phyloP scores from a whole-genome alignment of 225 moss, liverwort and hornwort genomes.

The Marchantia paleacea region DNA sequence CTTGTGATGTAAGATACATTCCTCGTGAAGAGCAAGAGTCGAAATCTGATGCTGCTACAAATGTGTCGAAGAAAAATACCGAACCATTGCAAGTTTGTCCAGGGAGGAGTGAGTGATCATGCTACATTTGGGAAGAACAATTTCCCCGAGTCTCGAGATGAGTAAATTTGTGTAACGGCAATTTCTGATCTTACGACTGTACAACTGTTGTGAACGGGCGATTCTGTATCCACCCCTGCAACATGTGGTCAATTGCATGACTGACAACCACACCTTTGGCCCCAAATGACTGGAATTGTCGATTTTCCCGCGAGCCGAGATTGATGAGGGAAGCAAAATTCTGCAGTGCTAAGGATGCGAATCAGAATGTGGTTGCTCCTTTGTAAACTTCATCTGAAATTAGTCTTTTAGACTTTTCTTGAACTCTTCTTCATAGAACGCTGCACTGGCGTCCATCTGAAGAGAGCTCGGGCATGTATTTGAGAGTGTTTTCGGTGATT shows the following conservation, averaged over 20 bases:
- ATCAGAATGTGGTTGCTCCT: background rate
- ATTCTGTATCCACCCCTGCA: background rate
- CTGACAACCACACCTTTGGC: background rate
- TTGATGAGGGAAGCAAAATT: background rate
- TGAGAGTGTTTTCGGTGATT: too few relatives aligned
- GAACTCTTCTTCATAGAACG: background rate
- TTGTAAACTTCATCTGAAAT: background rate
- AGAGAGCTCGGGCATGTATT: background rate
- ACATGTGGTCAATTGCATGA: background rate
- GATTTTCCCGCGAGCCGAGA: background rate
- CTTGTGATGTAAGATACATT: too few relatives aligned
- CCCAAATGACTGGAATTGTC: background rate
- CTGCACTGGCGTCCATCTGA: background rate
- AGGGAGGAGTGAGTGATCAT: background rate
- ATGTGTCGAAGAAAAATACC: background rate
- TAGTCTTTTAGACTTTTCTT: too few relatives aligned
- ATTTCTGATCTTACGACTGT: background rate
- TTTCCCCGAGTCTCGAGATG: background rate
- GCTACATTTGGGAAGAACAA: background rate
- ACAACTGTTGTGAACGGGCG: background rate
- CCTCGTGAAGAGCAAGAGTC: background rate
- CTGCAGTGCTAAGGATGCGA: background rate
- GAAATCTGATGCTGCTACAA: background rate
- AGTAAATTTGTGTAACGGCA: background rate
- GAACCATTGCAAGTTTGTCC: background rate